Percentiles rank a stretch among this genome's conserved stretches.
These are phyloP conservation scores for Lasiosphaeriaceae sp. DNA, from an alignment of 495 filamentous ascomycete genomes.

Conservation along the genomic window DNA sequence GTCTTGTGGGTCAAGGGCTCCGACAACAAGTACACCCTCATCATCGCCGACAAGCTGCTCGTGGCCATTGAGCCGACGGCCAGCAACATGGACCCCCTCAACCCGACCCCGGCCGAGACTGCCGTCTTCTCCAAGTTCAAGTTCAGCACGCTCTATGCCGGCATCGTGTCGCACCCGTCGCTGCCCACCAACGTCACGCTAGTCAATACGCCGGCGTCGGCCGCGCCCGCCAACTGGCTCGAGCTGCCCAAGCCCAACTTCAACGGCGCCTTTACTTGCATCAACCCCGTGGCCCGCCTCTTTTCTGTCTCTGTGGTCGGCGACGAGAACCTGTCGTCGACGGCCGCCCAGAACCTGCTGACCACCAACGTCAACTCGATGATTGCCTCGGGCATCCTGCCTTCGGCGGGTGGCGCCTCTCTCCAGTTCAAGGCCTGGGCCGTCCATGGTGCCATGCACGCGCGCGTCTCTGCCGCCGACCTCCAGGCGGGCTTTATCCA, in stretches of 20 bases:
- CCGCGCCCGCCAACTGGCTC: slow-evolving; percentile 24
- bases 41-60: slow-evolving; percentile 37
- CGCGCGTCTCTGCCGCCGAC: slow-evolving; percentile 22
- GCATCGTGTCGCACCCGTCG: slow-evolving; percentile 30
- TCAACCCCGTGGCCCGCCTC: slow-evolving; percentile 15
- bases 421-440: slow-evolving; percentile 35
- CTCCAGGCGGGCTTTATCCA: slow-evolving; percentile 44
- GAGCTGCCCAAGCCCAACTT: slow-evolving; percentile 21
- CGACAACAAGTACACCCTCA: slow-evolving; percentile 23
- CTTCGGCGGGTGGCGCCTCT: slow-evolving; percentile 7
- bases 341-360: slow-evolving; percentile 27
- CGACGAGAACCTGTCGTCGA: slow-evolving; percentile 21
- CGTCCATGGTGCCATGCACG: slow-evolving; percentile 37
- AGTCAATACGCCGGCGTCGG: slow-evolving; percentile 19
- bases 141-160: slow-evolving; percentile 32
- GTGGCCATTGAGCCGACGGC: slow-evolving; percentile 37
- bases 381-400: slow-evolving; percentile 24
- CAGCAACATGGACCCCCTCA: slow-evolving; percentile 31
- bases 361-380: slow-evolving; percentile 29
- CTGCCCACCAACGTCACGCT: slow-evolving; percentile 24
- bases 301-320: slow-evolving; percentile 41
- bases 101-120: slow-evolving; percentile 31
- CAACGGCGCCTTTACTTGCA: slow-evolving; percentile 19
- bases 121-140: slow-evolving; percentile 30
- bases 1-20: slow-evolving; percentile 31